Evolutionary conservation across 257 asterid genomes (phyloP), one percentile per base, ranked within the genome.

Genomic region (Solanum pinnatisectum): DNA sequence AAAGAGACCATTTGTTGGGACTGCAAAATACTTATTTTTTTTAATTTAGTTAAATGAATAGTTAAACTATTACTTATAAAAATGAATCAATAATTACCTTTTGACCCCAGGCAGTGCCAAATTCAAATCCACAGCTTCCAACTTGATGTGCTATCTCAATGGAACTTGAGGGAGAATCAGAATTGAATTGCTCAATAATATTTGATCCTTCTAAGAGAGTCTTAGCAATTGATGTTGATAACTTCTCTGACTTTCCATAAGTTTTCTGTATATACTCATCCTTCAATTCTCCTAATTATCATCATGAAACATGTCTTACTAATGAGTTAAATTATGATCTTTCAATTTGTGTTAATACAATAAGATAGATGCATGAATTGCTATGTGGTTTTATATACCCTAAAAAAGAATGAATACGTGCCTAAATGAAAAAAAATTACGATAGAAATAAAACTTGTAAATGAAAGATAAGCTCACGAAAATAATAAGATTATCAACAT

Each of bases 71-170:
- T 14, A 67, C 65, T 36, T 85, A 4, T 46, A 46, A 52, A 85
- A 39, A 18, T 2, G 63, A 59, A 25, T 10, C 3, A 84, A 8
- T 35, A 25, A 56, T 89, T 15, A 91, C 93, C 90, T 90, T 78
- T 85, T 88, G 73, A 36, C 93, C 93, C 92, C 92, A 91, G 5
- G 27, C 32, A n/a, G 92, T 60, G 25, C 87, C 85, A 36, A 42
- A 65, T 52, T 90, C 92, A 83, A 87, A 91, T 7, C 87, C 86
- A 83, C 88, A 86, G 4, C 83, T 33, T 63, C 89, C 93, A 89
- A 89, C 77, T 73, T 89, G 87, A 11, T 16, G 85, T 37, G 93
- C 92, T 11, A 71, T 59, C 5, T 89, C 89, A 76, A 90, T 56
- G 46, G 44, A 73, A 86, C 30, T 81, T 4, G 89, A 83, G 33